A percentile compares a stretch with the other conserved stretches of the same genome.
These are phyloP conservation scores for Ramaria sp. DNA, from an alignment of 768 basidiomycete genomes.

Conservation along the genomic window DNA sequence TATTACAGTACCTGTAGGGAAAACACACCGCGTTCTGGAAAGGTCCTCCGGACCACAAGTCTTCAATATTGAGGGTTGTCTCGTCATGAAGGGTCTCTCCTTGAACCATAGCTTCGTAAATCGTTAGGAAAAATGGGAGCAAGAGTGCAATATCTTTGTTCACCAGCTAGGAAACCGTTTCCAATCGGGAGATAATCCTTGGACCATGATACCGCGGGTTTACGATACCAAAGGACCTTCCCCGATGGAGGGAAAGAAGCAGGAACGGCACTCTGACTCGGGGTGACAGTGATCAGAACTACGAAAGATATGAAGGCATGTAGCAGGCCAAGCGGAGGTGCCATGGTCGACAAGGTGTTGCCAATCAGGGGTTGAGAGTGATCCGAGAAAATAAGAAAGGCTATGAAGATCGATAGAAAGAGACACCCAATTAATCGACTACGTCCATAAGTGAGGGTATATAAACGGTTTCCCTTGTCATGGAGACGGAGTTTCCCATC, in stretches of 20 bases:
- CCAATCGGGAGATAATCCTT: slow-evolving; percentile 58
- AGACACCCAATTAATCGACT: neutral
- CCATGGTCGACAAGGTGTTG: neutral
- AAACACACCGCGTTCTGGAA: slow-evolving; percentile 48
- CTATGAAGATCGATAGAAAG: neutral
- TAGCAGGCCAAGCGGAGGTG: neutral
- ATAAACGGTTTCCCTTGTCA: neutral
- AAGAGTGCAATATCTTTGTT: neutral
- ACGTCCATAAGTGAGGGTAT: neutral
- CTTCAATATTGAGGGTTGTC: slow-evolving; percentile 65
- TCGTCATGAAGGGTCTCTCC: slow-evolving; percentile 51
- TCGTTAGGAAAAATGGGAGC: neutral
- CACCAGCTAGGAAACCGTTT: slow-evolving; percentile 46
- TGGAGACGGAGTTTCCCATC: neutral
- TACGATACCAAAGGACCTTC: slow-evolving; percentile 66
- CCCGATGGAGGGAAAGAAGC: slow-evolving; percentile 55
- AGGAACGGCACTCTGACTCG: slow-evolving; percentile 15
- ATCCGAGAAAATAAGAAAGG: neutral
- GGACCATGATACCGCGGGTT: slow-evolving; percentile 42
- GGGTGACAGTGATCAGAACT: neutral
- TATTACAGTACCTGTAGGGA: neutral
- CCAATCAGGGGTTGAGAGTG: neutral
- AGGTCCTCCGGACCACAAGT: slow-evolving; percentile 67
- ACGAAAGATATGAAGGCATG: neutral
- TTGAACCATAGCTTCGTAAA: slow-evolving; percentile 44